These are phyloP conservation scores for Plectosphaerella cucumerina DNA, from an alignment of 2,329 filamentous ascomycete genomes.

Conservation along the genomic window DNA sequence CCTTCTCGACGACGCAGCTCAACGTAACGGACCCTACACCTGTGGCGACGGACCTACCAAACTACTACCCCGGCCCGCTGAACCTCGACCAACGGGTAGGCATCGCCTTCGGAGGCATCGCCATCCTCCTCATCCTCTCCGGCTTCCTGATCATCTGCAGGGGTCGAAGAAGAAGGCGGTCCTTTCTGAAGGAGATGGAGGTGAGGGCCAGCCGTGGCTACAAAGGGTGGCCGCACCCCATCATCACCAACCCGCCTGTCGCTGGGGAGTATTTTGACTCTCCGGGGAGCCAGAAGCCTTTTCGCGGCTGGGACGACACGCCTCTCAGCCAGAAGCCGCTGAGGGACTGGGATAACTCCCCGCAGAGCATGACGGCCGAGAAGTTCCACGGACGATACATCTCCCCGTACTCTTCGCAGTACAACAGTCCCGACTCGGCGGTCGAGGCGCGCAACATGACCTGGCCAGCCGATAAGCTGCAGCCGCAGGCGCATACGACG, in stretches of 20 bases:
- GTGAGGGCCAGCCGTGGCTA: conserved; percentile 24
- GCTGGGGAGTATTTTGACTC: conserved; percentile 14
- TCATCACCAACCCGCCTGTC: conserved; percentile 13
- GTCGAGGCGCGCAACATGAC: conserved; percentile 27
- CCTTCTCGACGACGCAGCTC: conserved; percentile 45
- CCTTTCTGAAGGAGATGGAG: conserved; percentile 45
- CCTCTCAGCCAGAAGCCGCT: conserved; percentile 51
- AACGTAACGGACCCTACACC: conserved; percentile 47
- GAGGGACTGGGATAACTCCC: conserved; percentile 51
- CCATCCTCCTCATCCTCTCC: conserved; percentile 38
- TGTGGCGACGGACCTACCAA: conserved; percentile 30
- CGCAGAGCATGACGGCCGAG: conserved; percentile 37
- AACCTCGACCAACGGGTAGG: conserved; percentile 53
- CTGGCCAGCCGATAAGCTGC: conserved; percentile 28
- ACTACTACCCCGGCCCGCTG: conserved; percentile 42
- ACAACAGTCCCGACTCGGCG: conserved; percentile 51
- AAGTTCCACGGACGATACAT: conserved; percentile 43
- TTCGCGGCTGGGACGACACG: conserved; percentile 47
- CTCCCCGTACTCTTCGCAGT: conserved; percentile 57
- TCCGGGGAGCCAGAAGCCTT: conserved; percentile 24
- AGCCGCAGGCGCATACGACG: conserved; percentile 13
- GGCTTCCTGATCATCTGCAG: conserved; percentile 53
- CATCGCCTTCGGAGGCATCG: conserved; percentile 48
- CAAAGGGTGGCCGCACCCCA: conserved; percentile 37
- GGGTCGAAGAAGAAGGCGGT: conserved; percentile 50